phyloP scores from a whole-genome alignment of 345 rosid genomes.

The Brassica napus region Da-Ae NC_063446.1:25002001-25002500 shows the following conservation, averaged over 20 bases:
- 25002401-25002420: constrained; percentile 77
- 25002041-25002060: not conserved
- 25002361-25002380: constrained; percentile 85
- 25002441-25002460: constrained; percentile 85
- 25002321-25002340: constrained; percentile 91
- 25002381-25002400: constrained; percentile 65
- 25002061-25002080: not conserved
- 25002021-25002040: not conserved
- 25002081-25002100: not conserved
- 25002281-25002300: constrained; percentile 72
- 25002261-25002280: constrained; percentile 85
- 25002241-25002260: constrained; percentile 78
- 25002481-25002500: constrained; percentile 59
- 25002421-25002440: constrained; percentile 88
- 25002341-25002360: constrained; percentile 94
- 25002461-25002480: constrained; percentile 73
- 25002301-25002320: constrained; percentile 65
- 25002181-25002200: not conserved
- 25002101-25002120: not conserved
- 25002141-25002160: constrained; percentile 3
- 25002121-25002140: not conserved
- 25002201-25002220: constrained; percentile 52
- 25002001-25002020: not conserved
- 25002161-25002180: not conserved
- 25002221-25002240: constrained; percentile 90